A percentile compares a stretch with the other conserved stretches of the same genome.
These are phyloP conservation scores for Ophiocordyceps camponoti-saundersi DNA, from an alignment of 2,329 filamentous ascomycete genomes.

Conservation along the genomic window DNA sequence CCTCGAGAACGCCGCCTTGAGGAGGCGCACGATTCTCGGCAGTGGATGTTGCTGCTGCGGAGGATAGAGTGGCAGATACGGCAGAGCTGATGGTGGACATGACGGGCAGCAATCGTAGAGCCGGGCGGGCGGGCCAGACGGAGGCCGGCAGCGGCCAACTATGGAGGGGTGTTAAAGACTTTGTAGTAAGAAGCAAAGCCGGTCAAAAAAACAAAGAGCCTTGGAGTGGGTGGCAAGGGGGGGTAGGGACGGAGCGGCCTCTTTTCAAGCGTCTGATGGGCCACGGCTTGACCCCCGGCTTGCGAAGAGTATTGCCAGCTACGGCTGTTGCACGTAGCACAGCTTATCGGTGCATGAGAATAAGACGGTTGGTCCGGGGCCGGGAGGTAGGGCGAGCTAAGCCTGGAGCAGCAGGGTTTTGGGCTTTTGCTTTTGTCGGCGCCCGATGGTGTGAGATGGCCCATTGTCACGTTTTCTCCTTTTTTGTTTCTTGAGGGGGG, in stretches of 20 bases:
- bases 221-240: not conserved
- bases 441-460: not conserved
- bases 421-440: not conserved
- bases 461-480: not conserved
- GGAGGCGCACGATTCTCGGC: not conserved
- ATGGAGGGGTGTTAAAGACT: not conserved
- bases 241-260: not conserved
- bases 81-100: not conserved
- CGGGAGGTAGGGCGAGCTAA: not conserved
- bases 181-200: not conserved
- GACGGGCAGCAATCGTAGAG: not conserved
- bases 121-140: not conserved
- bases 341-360: not conserved
- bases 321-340: not conserved
- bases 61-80: not conserved
- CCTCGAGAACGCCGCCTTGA: slow-evolving; percentile 51
- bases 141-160: not conserved
- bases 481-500: too few species aligned
- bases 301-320: not conserved
- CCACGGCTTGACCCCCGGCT: not conserved
- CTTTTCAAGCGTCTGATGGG: not conserved
- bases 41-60: not conserved
- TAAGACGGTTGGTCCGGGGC: not conserved
- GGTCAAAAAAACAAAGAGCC: not conserved
- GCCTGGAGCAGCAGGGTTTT: not conserved